A percentile compares a stretch with the other conserved stretches of the same genome.
phyloP scores from a whole-genome alignment of 768 basidiomycete genomes.

The Podaxis sp. region DNA sequence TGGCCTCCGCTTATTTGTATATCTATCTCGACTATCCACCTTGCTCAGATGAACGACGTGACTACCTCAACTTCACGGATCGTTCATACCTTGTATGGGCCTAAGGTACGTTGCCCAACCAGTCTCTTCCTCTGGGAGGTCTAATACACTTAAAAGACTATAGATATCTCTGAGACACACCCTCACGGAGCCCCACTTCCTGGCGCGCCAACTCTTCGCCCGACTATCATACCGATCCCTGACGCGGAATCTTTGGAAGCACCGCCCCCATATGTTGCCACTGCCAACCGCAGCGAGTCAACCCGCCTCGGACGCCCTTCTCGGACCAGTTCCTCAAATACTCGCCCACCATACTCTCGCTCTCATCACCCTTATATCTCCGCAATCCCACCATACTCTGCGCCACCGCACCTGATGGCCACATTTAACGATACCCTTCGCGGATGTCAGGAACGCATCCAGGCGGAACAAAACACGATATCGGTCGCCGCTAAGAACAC shows the following conservation, averaged over 20 bases:
- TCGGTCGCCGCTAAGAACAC: not conserved
- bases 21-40: not conserved
- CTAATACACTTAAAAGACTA: not conserved
- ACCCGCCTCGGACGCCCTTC: not conserved
- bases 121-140: not conserved
- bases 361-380: not conserved
- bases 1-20: not conserved
- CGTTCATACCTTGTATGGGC: conserved; percentile 1
- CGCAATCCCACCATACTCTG: not conserved
- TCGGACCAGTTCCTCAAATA: not conserved
- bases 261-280: not conserved
- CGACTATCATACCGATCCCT: not conserved
- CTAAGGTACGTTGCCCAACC: not conserved
- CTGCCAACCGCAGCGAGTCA: not conserved
- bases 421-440: not conserved
- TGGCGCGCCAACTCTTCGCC: conserved; percentile 1
- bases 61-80: not conserved
- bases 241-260: not conserved
- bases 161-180: not conserved
- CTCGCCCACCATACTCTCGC: not conserved
- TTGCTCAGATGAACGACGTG: not conserved
- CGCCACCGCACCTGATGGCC: not conserved
- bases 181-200: not conserved
- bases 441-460: not conserved
- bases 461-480: not conserved